Percentiles rank a stretch among this genome's conserved stretches.
Evolutionary conservation across 148 eudicot species (phyloP).

Genomic region (Polygonum aviculare): DNA sequence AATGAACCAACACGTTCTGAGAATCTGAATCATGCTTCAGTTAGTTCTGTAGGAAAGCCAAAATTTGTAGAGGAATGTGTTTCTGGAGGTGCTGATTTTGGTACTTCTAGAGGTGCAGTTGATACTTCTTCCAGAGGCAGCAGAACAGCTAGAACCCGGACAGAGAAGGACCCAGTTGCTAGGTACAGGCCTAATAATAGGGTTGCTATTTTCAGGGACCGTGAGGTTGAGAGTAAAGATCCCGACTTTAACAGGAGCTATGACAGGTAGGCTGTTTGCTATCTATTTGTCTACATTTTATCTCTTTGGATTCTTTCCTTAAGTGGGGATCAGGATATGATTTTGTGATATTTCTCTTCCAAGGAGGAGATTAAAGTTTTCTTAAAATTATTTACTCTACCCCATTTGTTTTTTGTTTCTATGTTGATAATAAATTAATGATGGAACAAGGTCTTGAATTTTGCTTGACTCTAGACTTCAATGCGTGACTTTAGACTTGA

Average conservation of each 20-base stretch:
- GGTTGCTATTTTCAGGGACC: constrained; percentile 92
- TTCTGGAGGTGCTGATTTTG: constrained; percentile 28
- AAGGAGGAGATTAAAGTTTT: not conserved
- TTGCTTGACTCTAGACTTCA: not conserved
- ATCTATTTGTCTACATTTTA: not conserved
- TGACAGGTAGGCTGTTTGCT: constrained; percentile 51
- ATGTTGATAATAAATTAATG: not conserved
- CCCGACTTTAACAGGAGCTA: constrained; percentile 91
- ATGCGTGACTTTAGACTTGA: not conserved
- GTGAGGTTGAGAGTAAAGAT: constrained; percentile 78
- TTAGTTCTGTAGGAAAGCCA: constrained; percentile 20
- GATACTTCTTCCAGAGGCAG: constrained; percentile 48
- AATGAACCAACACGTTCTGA: constrained; percentile 40
- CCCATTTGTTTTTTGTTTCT: not conserved
- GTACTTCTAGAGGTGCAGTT: constrained; percentile 31
- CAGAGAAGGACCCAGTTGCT: constrained; percentile 69
- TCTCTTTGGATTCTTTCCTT: not conserved
- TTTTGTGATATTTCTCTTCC: not conserved
- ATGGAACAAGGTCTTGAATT: not conserved
- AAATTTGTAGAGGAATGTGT: constrained; percentile 40
- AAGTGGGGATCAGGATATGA: not conserved
- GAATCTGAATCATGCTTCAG: constrained; percentile 32
- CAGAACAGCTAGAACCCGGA: constrained; percentile 58
- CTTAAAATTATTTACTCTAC: not conserved
- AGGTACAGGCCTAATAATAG: constrained; percentile 55